phyloP scores from a whole-genome alignment of 306 rosid genomes.

The Rosa chinensis region DNA sequence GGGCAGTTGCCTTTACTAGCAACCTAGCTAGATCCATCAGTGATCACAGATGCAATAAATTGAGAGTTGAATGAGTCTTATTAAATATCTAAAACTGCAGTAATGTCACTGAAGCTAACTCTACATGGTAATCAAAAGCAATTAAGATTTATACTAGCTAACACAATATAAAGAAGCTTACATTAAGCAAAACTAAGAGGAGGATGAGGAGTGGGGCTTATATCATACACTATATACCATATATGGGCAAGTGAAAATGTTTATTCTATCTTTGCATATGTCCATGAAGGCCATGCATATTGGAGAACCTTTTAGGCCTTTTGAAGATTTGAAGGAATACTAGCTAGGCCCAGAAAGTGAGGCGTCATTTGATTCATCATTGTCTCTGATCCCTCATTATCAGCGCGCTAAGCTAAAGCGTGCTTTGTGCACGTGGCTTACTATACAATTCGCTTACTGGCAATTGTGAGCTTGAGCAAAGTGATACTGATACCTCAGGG shows the following conservation, averaged over 20 bases:
- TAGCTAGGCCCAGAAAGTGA: conserved; percentile 2
- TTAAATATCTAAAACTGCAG: neutral
- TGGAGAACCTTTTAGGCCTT: conserved; percentile 4
- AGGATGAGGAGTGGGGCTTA: neutral
- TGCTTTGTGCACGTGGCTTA: neutral
- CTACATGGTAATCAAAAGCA: neutral
- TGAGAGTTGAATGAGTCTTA: neutral
- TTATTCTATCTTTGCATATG: conserved; percentile 3
- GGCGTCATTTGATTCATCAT: conserved; percentile 13
- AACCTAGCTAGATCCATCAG: neutral
- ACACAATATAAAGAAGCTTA: neutral
- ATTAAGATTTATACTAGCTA: neutral
- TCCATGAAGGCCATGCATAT: neutral
- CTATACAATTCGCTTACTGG: neutral
- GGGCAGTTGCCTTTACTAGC: neutral
- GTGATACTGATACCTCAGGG: neutral
- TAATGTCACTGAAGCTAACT: neutral
- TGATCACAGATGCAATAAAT: neutral
- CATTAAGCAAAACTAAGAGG: neutral
- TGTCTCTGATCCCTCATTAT: neutral
- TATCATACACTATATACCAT: neutral
- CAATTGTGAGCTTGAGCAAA: neutral
- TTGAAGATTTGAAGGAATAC: conserved; percentile 22
- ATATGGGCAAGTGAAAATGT: neutral
- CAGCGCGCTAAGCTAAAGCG: neutral